Base-by-base conservation (phyloP, 352 stramenopile species). In the Globisporangium barbulae region DNA sequence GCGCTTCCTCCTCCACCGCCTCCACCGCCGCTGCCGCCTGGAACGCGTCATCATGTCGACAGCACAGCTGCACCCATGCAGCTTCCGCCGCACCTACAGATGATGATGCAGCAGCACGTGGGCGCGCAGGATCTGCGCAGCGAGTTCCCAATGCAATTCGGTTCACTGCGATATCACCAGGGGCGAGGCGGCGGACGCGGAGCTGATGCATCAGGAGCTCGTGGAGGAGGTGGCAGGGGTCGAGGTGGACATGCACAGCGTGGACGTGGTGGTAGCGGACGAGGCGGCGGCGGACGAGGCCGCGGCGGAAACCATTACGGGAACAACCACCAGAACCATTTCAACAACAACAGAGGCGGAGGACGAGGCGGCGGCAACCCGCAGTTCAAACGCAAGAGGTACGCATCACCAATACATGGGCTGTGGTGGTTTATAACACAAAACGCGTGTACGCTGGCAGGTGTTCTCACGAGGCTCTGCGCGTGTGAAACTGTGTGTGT, bases 381-480 rank as follows among this genome's bases (percentile, higher is more conserved):
- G 33, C 54, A 67, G 9, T 73, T 75, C 59, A 88, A 88, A 49
- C 74, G 80, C 54, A 86, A 83, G 49, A 65, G 74, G 74, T 83
- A 56, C 6, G 63, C 9, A 28, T 28, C n/a, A 37, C 21, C 21
- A 28, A 22, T 22, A 25, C 7, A 45, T n/a, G 28, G 2, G 1
- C 25, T 50, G 3, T 39, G 19, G 21, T 15, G 45, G 5, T 8
- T 17, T 12, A 17, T 19, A 35, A 2, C 28, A 22, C 10, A 28
- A 28, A 28, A 19, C 10, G 12, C 25, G 17, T 8, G 22, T 57
- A 21, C 9, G 4, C 19, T 13, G 15, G 15, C n/a, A 30, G 41
- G 39, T 33, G 10, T 55, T 25, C 50, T 57, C 30, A 57, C 31
- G 12, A 42, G 31, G 52, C 52, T 57, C 52, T 57, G 52, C 52